These are phyloP conservation scores for Pouteria glomerata DNA, from an alignment of 148 eudicot species.

Conservation along the genomic window DNA sequence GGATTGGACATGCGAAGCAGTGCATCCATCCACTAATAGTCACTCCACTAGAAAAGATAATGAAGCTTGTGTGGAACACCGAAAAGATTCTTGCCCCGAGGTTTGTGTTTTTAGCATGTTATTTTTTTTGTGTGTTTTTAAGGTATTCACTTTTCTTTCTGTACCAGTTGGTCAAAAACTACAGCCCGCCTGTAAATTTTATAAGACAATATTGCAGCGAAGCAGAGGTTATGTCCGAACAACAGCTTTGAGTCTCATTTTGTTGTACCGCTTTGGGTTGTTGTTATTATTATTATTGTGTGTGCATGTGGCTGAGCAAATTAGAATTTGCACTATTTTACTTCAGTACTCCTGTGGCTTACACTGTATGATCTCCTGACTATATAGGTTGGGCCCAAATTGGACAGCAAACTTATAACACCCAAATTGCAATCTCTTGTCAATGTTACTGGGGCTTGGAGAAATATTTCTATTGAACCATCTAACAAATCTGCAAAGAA, in stretches of 20 bases:
- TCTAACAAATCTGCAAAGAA: conserved; percentile 24
- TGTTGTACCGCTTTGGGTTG: background rate
- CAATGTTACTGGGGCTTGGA: conserved; percentile 14
- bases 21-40: background rate
- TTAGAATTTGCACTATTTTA: background rate
- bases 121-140: background rate
- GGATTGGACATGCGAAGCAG: conserved; percentile 15
- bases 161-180: background rate
- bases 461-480: conserved; percentile 16
- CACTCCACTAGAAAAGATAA: conserved; percentile 5
- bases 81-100: conserved; percentile 20
- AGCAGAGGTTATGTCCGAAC: background rate
- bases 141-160: background rate
- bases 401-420: conserved; percentile 23
- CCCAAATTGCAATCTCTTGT: conserved; percentile 21
- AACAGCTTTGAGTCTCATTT: no score
- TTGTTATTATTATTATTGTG: background rate
- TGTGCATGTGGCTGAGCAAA: background rate
- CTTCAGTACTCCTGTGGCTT: conserved; percentile 4
- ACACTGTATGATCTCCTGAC: conserved; percentile 10
- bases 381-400: conserved; percentile 24
- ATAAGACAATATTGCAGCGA: background rate
- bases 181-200: background rate
- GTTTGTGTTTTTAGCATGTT: conserved; percentile 20
- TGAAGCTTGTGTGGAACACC: conserved; percentile 10